A percentile compares a stretch with the other conserved stretches of the same genome.
Evolutionary conservation across 1,139 yeast species (phyloP).

Genomic region (Pichia norvegensis): DNA sequence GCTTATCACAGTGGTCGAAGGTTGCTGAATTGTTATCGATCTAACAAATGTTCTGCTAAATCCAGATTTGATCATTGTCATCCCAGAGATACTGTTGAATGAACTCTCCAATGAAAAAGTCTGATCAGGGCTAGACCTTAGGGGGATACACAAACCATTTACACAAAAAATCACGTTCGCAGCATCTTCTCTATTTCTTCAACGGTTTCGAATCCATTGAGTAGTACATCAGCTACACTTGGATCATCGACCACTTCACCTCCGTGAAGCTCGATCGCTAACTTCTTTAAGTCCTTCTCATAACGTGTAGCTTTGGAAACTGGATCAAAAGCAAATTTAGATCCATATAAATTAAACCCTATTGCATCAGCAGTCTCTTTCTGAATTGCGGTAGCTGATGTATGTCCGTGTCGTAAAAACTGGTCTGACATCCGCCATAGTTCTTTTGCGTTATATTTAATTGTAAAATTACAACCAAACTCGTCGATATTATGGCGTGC

Average conservation of each 20-base stretch:
- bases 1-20: slow-evolving; percentile 12
- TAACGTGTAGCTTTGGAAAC: slow-evolving; percentile 11
- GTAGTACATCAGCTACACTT: slow-evolving; percentile 27
- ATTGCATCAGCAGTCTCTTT: slow-evolving; percentile 1
- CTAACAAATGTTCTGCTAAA: slow-evolving; percentile 10
- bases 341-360: not conserved
- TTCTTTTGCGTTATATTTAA: slow-evolving; percentile 28
- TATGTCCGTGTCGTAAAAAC: slow-evolving; percentile 13
- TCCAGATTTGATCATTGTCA: not conserved
- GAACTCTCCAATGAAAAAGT: not conserved
- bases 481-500: slow-evolving; percentile 34
- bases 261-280: slow-evolving; percentile 31
- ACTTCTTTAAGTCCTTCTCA: slow-evolving; percentile 6
- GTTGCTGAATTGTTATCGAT: slow-evolving; percentile 23
- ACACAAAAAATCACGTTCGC: not conserved
- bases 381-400: not conserved
- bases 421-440: slow-evolving; percentile 27
- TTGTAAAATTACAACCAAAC: slow-evolving; percentile 47
- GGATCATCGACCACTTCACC: slow-evolving; percentile 27
- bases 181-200: not conserved
- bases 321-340: slow-evolving; percentile 9
- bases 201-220: slow-evolving; percentile 8
- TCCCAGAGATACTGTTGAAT: no score
- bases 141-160: no score
- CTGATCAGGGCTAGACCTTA: no score